Evolutionary conservation across 371 early-diverging fungal genomes (phyloP), one percentile per base, ranked within the genome.

Genomic region (Lichtheimia ramosa): DNA sequence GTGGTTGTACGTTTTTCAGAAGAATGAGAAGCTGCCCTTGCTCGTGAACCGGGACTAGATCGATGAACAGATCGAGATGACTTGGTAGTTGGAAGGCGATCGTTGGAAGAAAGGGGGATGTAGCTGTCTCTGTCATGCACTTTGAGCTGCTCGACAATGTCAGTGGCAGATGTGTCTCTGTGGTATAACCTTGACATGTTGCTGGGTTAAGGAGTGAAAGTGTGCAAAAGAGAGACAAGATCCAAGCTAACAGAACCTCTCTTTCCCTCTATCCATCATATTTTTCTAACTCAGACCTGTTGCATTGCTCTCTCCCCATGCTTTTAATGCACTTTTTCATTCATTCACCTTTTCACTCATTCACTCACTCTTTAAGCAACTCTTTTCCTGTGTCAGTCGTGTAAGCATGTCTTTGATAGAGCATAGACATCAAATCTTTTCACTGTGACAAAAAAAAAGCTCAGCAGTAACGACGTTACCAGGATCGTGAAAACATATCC

Each of bases 61-160:
- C 41, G 58, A 16, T 49, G 21, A 43, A 5, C 18, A n/a, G 28
- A 49, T 57, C 48, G 49, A 46, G 56, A 43, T 27, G 56, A 56
- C 56, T 41, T 23, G 24, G n/a, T 48, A 48, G 25, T 24, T 48
- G 24, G 40, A 15, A 25, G 0, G 14, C n/a, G 21, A 24, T 55
- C 16, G 18, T 41, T 41, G 40, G 21, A n/a, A n/a, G n/a, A n/a
- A n/a, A n/a, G n/a, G n/a, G n/a, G 27, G 16, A 20, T 20, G 24
- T 25, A 10, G 25, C 34, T 8, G 28, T 13, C 18, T 18, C 40
- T 25, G 16, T 43, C 43, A 12, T 43, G 25, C 14, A 57, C 41
- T 16, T 23, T 48, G 15, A 57, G 58, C 14, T 57, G 58, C 15
- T 57, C 58, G 12, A 57, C 58, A 57, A 57, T 57, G 34, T 49